Evolutionary conservation across 108 stramenopile genomes (phyloP), one percentile per base, ranked within the genome.

Genomic region (Skeletonema marinoi): DNA sequence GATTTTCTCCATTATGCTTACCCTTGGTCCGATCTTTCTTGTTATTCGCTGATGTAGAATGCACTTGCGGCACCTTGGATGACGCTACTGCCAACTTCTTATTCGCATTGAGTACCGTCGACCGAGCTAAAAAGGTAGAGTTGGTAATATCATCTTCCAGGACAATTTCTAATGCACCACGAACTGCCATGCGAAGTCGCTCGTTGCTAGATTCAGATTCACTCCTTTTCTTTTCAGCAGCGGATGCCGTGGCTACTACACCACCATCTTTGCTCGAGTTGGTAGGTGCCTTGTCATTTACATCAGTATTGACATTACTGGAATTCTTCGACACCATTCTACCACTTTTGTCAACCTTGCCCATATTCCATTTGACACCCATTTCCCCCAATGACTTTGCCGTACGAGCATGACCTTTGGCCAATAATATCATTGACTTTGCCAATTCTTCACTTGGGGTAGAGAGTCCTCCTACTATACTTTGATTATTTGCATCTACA

Each of bases 131-230:
- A 69, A 95, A 95, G 32, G 81, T 87, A 11, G 94, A 95, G 33
- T 93, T 91, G 33, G 90, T 91, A 29, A 95, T 86, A 75, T 95
- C 94, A 33, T 73, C 91, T 75, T 94, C 91, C 36, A 65, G 87
- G 54, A 50, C 77, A 59, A 61, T 88, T 81, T 81, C 84, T 73
- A 92, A 72, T 48, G 91, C 93, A 35, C 89, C 90, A 29, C 94
- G 89, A 3, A 95, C 90, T 66, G 87, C 85, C 44, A 88, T 87
- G 38, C 94, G 82, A 16, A 95, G 62, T 50, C 94, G 86, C 32
- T 90, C 91, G 54, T 90, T 80, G 54, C 54, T 56, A 56, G 54
- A 25, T 25, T 21, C 25, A 10, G 54, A 56, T 56, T 56, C 54
- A 9, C 25, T 56, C 54, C 54, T 4, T 25, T 25, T 89, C 78